Evolutionary conservation across 1,284 basidiomycete species (phyloP), one percentile per base, ranked within the genome.

Genomic region (Phaffia rhodozyma): DNA sequence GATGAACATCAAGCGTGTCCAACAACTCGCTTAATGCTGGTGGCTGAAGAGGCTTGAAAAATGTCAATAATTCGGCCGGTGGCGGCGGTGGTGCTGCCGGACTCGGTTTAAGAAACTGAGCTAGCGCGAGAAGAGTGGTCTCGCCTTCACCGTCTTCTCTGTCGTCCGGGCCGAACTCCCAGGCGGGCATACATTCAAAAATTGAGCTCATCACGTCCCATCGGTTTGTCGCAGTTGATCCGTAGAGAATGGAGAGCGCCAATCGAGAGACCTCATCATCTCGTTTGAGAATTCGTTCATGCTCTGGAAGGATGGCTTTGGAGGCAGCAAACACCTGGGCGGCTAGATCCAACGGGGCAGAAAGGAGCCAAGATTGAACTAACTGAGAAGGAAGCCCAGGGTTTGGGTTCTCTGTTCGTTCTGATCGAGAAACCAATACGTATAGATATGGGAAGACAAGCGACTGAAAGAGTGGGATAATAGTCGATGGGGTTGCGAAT

Each of bases 171-270:
- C 79, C 72, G 34, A 84, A 79, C 66, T 86, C 84, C 90, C 90
- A 96, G 9, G 86, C 91, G 0, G 92, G 92, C 53, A 96, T 79
- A 72, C 91, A 96, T 73, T 97, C 92, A 73, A 97, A 96, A 63
- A 96, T 89, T 47, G 80, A 79, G 68, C 86, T 89, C 91, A 94
- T 94, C 1, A 80, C 84, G 0, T 83, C 71, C 90, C 88, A 94
- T 67, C 84, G 80, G 68, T 83, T 78, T 47, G 84, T 75, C 63
- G 80, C 81, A 67, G 84, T 79, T 70, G 82, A 89, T 16, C 90
- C 90, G 69, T 97, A 97, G n/a, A 96, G 76, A 70, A 85, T 86
- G 2, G 91, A 87, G 11, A 96, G 82, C 0, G 91, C 90, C 4
- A 96, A 75, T 13, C 87, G 83, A 18, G 85, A 89, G 70, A 91